Base-by-base conservation (phyloP, 2,329 filamentous ascomycete species). In the Colletotrichum siamense region DNA sequence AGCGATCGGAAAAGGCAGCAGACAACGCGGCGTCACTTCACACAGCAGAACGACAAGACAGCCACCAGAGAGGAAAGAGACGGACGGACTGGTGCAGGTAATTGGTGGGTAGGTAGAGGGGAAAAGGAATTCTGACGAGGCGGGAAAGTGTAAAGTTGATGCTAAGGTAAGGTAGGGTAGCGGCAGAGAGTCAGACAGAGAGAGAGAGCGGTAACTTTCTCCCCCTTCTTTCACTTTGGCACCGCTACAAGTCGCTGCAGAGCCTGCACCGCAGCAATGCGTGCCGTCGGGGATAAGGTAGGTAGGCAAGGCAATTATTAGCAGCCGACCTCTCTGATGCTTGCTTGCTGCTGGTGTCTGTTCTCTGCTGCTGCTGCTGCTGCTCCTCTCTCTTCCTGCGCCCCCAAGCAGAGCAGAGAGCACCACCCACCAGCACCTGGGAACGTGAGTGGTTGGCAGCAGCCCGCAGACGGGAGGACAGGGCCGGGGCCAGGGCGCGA, bases 121-220 rank as follows among this genome's bases (percentile, higher is more conserved):
- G 61, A 73, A 69, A 66, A 65, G 65, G 70, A 69, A 73, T 52
- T 64, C 70, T 67, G 65, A 36, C 59, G 74, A 69, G 44, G 74
- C 59, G 49, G 49, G 59, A 69, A 73, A 76, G 74, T 66, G 70
- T 74, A 76, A 76, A 69, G 59, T 74, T 69, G 70, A 69, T 72
- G 61, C 72, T 75, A 75, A 59, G 57, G 44, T 24, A 52, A 69
- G 55, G 55, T 59, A 24, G 44, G 44, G 44, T 52, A 52, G 44
- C 44, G 44, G 44, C n/a, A 22, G 55, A 59, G 66, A 64, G 57
- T 22, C 24, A 69, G 65, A 64, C 30, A 71, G 66, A 63, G 57
- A 16, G 16, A 69, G 44, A 26, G 18, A 49, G 69, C 49, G 69
- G 61, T 75, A 55, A 61, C 73, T 75, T 71, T 59, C 30, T n/a